Conservation (phyloP, 176 grass and related monocot species). For the Aegilops speltoides region DNA sequence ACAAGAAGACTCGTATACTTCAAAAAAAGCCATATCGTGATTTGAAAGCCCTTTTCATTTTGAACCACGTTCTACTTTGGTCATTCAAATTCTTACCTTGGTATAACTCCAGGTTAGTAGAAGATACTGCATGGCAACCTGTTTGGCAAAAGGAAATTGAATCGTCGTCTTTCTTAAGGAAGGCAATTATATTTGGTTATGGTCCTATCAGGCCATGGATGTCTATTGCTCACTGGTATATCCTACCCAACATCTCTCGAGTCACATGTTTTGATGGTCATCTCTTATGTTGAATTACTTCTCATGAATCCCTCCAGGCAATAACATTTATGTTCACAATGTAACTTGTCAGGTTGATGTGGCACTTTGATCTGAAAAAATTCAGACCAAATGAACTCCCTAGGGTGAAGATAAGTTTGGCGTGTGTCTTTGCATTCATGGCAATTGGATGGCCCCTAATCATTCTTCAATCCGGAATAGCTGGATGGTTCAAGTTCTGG, state of each 20-base stretch:
- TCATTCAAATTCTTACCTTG: conserved; percentile 29
- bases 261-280: not conserved
- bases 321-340: conserved; percentile 29
- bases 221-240: conserved; percentile 97
- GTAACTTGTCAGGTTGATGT: conserved; percentile 64
- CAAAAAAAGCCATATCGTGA: not conserved
- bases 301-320: not conserved
- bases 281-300: conserved; percentile 17
- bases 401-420: conserved; percentile 97
- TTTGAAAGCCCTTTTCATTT: conserved; percentile 17
- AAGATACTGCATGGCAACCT: conserved; percentile 98
- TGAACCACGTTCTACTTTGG: not conserved
- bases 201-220: conserved; percentile 96
- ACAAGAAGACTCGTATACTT: not conserved
- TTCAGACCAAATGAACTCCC: conserved; percentile 79
- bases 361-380: conserved; percentile 90
- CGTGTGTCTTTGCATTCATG: conserved; percentile 87
- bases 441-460: conserved; percentile 97
- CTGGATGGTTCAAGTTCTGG: conserved; percentile 98
- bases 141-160: conserved; percentile 77
- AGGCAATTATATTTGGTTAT: conserved; percentile 91
- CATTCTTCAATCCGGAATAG: conserved; percentile 73
- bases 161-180: conserved; percentile 53
- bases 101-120: conserved; percentile 56
- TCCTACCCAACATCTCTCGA: conserved; percentile 15